A percentile compares a stretch with the other conserved stretches of the same genome.
phyloP scores from a whole-genome alignment of 176 grass and related monocot species.

The Alloteropsis semialata region DNA sequence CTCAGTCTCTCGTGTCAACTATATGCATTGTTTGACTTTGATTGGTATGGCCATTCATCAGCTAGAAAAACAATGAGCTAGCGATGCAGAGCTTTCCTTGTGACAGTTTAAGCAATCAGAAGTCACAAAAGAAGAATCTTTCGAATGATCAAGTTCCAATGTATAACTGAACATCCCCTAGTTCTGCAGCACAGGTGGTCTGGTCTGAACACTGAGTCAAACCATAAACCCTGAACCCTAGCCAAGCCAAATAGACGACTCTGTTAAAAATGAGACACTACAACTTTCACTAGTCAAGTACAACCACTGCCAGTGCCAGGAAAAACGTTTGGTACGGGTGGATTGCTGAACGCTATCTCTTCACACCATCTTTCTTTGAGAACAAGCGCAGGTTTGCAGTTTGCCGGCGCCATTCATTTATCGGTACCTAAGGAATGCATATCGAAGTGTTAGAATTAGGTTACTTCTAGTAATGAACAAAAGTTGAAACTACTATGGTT shows the following conservation, averaged over 20 bases:
- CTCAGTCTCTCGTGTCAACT: too few species aligned
- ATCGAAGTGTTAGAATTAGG: neutral
- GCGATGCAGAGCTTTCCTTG: neutral
- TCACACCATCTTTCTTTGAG: constrained; percentile 7
- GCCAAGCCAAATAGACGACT: neutral
- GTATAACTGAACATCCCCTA: neutral
- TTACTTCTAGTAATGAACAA: neutral
- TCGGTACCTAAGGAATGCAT: constrained; percentile 33
- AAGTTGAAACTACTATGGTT: neutral
- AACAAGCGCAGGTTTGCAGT: constrained; percentile 29
- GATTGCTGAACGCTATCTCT: constrained; percentile 5
- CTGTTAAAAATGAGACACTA: neutral
- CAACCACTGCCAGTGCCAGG: neutral
- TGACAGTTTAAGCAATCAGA: neutral
- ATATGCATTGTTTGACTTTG: too few species aligned
- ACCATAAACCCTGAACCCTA: neutral
- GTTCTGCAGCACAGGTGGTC: neutral
- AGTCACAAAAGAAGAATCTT: neutral
- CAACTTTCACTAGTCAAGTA: neutral
- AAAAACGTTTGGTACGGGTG: neutral
- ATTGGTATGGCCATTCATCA: neutral
- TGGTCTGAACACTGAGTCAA: neutral
- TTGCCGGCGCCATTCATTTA: constrained; percentile 51
- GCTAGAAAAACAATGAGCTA: neutral
- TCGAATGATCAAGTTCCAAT: neutral